Base-by-base conservation (phyloP, 805 yeast genomes). In the Candida sphagnicola region DNA sequence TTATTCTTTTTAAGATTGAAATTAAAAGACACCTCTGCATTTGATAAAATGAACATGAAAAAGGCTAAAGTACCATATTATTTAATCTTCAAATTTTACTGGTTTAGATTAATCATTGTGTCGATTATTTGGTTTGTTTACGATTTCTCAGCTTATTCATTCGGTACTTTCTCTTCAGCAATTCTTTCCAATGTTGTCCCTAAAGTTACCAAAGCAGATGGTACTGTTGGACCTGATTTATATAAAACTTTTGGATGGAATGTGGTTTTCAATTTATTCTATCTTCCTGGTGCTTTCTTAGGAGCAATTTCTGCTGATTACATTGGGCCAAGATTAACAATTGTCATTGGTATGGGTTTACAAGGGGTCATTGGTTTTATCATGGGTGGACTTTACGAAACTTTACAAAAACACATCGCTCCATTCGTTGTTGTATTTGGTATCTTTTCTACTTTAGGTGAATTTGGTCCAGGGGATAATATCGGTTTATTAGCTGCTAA, bases 381-480 rank as follows among this genome's bases (percentile, higher is more conserved):
- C 51, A 83, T 91, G 89, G 88, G 95, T 38, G 91, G 82, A 16
- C 62, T 73, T 34, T 80, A 83, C 54, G 65, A 69, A 21, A 53
- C 57, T 18, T 70, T 91, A 49, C 67, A 70, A 44, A 52, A 75
- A 28, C 75, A 82, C 50, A 70, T 87, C 54, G 96, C 78, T 28
- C 91, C 79, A 0, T 87, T 90, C 51, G 85, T 81, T 35, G 93
- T 88, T 31, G 83, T 85, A 19, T 91, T 83, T 56, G 97, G 97
- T 67, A 80, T 91, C 47, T 91, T 88, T 61, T 68, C 79, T 59
- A 72, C 95, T 5, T 71, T 87, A 35, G 97, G 97, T 53, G 97
- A 91, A 62, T 85, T 90, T 61, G 95, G 96, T 21, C 90, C 95
- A 11, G 98, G 97, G 66, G 87, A 89, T 63, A 87, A 85, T 63